Evolutionary conservation across 1,139 yeast species (phyloP), one percentile per base, ranked within the genome.

Genomic region (Candida smagusa): DNA sequence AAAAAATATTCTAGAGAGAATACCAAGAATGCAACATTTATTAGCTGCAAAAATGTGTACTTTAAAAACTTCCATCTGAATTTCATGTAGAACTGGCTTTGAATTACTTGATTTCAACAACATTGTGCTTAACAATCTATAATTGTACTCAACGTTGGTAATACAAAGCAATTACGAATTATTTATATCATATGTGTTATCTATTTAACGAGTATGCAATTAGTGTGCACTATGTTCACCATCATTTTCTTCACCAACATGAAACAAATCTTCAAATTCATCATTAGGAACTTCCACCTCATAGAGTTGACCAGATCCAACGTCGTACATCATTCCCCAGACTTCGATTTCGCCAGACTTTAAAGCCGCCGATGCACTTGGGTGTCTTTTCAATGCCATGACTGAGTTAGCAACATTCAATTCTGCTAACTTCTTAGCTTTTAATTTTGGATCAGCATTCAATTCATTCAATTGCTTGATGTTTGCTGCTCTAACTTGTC

Each of bases 271-370:
- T 42, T 65, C 74, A 39, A 68, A 67, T 47, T 73, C 78, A 49
- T 74, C 78, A 41, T 63, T 64, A n/a, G 79, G 78, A 28, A 76
- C 59, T 41, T 76, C 79, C 12, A 77, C 62, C 50, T 76, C 78
- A 21, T 62, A 60, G 39, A 90, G 69, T 37, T 74, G 70, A 16
- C 97, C 98, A 7, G 86, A 73, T 28, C 77, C 79, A 31, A 89
- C 96, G 56, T 90, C 89, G 63, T 90, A 92, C 47, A 92, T 77
- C 61, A 90, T 64, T 1, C 97, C 97, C 76, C 89, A 83, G 30
- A 92, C 85, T 60, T 87, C 86, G 35, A 92, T 72, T n/a, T 82
- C 80, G n/a, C 85, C 80, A 43, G 69, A 72, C 43, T 74, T 73
- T 46, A 84, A 65, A 7, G 96, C 96, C 42, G 74, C 72, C 43